Percentiles rank a stretch among this genome's conserved stretches.
phyloP scores from a whole-genome alignment of 495 filamentous ascomycete species.

The Podospora appendiculata region DNA sequence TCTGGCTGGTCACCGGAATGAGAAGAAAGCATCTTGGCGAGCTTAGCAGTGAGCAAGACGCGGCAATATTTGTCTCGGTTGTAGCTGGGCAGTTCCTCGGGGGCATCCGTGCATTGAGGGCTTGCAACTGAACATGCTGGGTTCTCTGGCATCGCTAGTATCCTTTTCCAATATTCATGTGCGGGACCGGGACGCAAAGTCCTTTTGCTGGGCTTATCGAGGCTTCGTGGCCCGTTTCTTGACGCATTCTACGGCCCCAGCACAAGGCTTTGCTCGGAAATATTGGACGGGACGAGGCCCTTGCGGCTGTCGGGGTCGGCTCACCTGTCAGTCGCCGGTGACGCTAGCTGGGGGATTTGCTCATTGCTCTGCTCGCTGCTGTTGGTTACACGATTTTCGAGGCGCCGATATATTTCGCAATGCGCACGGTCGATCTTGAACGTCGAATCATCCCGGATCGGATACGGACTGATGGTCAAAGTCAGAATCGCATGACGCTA shows the following conservation, averaged over 20 bases:
- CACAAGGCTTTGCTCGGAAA: slow-evolving; percentile 4
- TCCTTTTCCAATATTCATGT: background rate
- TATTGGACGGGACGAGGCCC: slow-evolving; percentile 1
- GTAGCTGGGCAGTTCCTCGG: slow-evolving; percentile 3
- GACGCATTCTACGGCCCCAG: background rate
- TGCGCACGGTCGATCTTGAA: slow-evolving; percentile 6
- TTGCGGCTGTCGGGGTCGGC: slow-evolving; percentile 10
- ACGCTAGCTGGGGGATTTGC: slow-evolving; percentile 9
- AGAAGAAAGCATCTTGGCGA: slow-evolving; percentile 14
- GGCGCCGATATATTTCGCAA: background rate
- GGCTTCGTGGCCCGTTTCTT: too few relatives aligned
- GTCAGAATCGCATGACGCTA: slow-evolving; percentile 21
- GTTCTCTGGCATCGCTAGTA: background rate
- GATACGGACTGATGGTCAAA: slow-evolving; percentile 6
- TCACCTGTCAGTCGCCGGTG: slow-evolving; percentile 23
- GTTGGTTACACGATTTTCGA: background rate
- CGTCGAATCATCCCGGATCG: slow-evolving; percentile 11
- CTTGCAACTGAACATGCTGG: background rate
- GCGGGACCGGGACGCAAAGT: too few relatives aligned
- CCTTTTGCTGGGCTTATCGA: background rate
- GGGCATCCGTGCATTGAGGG: background rate
- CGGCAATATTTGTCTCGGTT: slow-evolving; percentile 2
- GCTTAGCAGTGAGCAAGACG: slow-evolving; percentile 26
- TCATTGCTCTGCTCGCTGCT: slow-evolving; percentile 31
- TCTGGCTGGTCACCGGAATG: slow-evolving; percentile 25